Evolutionary conservation across 169 alveolate species (phyloP).

Genomic region (Eimeria praecox): DNA sequence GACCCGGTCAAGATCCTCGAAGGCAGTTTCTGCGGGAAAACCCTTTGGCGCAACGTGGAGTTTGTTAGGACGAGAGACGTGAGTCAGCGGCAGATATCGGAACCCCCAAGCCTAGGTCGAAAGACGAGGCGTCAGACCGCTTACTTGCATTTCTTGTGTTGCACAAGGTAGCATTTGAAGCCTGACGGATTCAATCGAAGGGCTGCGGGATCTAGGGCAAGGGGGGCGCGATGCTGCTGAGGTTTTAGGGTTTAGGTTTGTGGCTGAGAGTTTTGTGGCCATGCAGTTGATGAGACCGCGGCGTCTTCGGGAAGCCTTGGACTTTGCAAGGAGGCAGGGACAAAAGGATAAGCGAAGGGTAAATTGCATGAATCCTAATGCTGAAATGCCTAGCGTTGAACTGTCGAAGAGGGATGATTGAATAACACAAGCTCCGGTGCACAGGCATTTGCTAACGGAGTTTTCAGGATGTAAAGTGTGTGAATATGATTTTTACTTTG

Average conservation of each 20-base stretch:
- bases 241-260: not conserved
- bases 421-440: not conserved
- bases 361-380: not conserved
- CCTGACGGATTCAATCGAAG: not conserved
- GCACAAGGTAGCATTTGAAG: not conserved
- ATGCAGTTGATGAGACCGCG: constrained; percentile 68
- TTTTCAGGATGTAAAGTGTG: not conserved
- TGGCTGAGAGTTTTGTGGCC: not conserved
- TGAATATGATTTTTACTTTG: not conserved
- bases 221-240: not conserved
- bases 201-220: not conserved
- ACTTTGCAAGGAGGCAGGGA: constrained; percentile 61
- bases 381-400: not conserved
- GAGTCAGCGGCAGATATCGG: constrained; percentile 5
- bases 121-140: not conserved
- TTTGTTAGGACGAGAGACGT: constrained; percentile 68
- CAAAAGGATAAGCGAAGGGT: constrained; percentile 69
- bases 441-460: not conserved
- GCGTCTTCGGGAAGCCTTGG: constrained; percentile 38
- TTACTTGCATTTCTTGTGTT: not conserved
- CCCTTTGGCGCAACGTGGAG: constrained; percentile 78
- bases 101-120: not conserved
- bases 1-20: constrained; percentile 93
- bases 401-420: not conserved
- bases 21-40: constrained; percentile 92